Evolutionary conservation across 305 asterid species (phyloP), one percentile per base, ranked within the genome.

Genomic region (Fraxinus baroniana): DNA sequence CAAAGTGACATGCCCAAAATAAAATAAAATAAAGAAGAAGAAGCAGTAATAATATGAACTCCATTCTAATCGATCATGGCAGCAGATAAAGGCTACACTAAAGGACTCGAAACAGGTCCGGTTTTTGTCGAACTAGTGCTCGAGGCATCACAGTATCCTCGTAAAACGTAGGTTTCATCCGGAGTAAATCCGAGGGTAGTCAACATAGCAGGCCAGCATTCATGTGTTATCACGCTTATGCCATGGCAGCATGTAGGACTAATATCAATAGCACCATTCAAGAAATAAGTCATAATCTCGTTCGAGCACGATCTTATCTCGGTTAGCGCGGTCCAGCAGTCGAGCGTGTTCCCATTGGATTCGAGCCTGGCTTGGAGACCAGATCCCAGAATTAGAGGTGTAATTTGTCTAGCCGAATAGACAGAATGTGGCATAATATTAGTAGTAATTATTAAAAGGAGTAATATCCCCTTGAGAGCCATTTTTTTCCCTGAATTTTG

Each of bases 81-180:
- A 26, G 32, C 30, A 2, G 7, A 28, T 3, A 66, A 66, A 79
- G 52, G 82, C 52, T 66, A 49, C 20, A 37, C 41, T 12, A 39
- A 64, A 13, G 73, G 88, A 87, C 86, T 76, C 13, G 78, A 28
- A 41, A 66, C 49, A 1, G 89, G 89, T 72, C 39, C 41, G 1
- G 24, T 7, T 24, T 13, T 36, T 41, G 55, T 17, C 18, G 62
- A 8, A 17, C 12, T 60, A 0, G 87, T 32, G 36, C 73, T 74
- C 0, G 71, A 5, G 5, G 90, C 90, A 57, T 92, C 94, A 55
- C 97, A 92, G 9, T 90, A 92, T 4, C 97, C 97, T 80, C 95
- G 84, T 70, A 90, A 78, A 13, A 87, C 17, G 76, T 87, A 13
- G 41, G 89, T 66, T 79, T 90, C 87, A 30, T 88, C 92, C 7